These are phyloP conservation scores for Solioccasus polychromus DNA, from an alignment of 768 basidiomycete species.

Conservation along the genomic window DNA sequence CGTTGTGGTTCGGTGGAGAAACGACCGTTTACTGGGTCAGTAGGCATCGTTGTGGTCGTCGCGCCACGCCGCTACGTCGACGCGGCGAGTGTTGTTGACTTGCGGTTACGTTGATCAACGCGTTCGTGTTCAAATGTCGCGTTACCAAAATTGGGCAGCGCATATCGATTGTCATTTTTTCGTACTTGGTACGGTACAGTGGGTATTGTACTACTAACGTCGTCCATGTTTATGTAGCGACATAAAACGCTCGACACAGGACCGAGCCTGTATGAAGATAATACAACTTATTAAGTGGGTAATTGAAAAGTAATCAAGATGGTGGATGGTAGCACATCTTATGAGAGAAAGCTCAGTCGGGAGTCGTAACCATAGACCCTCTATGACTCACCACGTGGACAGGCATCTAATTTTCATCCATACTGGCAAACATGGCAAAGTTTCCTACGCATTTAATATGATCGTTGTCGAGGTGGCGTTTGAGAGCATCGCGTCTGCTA, in stretches of 20 bases:
- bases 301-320: no score
- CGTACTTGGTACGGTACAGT: no score
- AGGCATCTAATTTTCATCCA: slow-evolving; percentile 21
- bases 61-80: slow-evolving; percentile 1
- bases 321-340: no score
- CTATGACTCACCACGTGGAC: slow-evolving; percentile 5
- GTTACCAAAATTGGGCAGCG: slow-evolving; percentile 12
- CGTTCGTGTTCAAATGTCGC: slow-evolving; percentile 8
- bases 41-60: slow-evolving; percentile 14
- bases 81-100: slow-evolving; percentile 9
- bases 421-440: slow-evolving; percentile 27
- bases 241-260: no score
- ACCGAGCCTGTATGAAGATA: no score
- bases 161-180: neutral
- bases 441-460: slow-evolving; percentile 34
- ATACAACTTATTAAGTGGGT: slow-evolving; percentile 9
- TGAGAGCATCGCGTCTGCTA: slow-evolving; percentile 39
- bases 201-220: no score
- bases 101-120: slow-evolving; percentile 10
- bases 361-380: no score
- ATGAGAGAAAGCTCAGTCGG: no score
- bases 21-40: neutral
- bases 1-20: slow-evolving; percentile 12
- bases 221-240: no score
- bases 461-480: slow-evolving; percentile 38